phyloP scores from a whole-genome alignment of 2,329 filamentous ascomycete genomes.

The Fusarium nisikadoi region DNA sequence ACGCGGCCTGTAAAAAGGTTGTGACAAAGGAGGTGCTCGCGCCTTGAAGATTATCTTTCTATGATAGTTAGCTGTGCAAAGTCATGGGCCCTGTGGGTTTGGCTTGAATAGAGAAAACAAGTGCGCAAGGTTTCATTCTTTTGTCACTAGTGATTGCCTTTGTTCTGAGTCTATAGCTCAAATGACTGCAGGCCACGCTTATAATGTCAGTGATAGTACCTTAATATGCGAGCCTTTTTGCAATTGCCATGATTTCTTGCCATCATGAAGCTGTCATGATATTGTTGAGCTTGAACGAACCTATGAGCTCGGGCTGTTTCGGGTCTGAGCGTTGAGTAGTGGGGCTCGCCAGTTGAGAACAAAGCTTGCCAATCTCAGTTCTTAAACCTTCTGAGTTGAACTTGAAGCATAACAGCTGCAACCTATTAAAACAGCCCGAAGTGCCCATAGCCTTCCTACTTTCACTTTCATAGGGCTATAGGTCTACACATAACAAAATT shows the following conservation, averaged over 20 bases:
- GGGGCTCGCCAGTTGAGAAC: neutral
- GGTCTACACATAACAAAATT: neutral
- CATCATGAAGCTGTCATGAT: neutral
- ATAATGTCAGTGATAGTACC: neutral
- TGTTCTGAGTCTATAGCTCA: neutral
- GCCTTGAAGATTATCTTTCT: conserved; percentile 26
- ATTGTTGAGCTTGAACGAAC: neutral
- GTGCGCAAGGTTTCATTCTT: neutral
- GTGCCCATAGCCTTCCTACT: neutral
- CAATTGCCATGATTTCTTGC: neutral
- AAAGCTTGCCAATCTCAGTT: neutral
- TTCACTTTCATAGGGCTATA: neutral
- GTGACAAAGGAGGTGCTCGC: conserved; percentile 13
- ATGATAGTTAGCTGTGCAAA: conserved; percentile 27
- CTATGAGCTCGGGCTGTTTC: neutral
- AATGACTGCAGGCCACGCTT: neutral
- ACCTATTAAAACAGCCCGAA: neutral
- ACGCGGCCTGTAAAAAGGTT: neutral
- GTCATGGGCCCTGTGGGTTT: conserved; percentile 15
- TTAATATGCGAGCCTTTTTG: no score
- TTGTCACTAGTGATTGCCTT: neutral
- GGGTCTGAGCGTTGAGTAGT: neutral
- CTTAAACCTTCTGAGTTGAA: no score
- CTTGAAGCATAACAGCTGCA: neutral
- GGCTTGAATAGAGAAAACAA: conserved; percentile 36